Evolutionary conservation across 148 eudicot genomes (phyloP).

Genomic region (Pouteria glomerata): DNA sequence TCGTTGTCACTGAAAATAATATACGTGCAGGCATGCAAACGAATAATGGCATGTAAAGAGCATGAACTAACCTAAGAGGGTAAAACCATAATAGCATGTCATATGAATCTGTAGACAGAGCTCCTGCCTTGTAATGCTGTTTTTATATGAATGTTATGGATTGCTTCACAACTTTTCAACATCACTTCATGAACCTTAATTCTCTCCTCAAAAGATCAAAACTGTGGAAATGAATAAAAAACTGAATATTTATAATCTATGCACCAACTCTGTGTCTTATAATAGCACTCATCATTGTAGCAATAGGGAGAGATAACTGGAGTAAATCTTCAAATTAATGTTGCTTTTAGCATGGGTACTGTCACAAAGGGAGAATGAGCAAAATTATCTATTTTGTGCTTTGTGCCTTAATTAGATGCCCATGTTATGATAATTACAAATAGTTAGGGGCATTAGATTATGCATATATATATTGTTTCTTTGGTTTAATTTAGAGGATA

Average conservation of each 20-base stretch:
- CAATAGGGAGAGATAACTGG: background rate
- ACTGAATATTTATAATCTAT: background rate
- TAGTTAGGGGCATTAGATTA: background rate
- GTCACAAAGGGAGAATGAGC: background rate
- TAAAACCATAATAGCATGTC: background rate
- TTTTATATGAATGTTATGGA: background rate
- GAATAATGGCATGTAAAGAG: background rate
- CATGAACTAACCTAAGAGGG: background rate
- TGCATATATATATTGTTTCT: too few relatives aligned
- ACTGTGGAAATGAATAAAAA: background rate
- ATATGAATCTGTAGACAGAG: background rate
- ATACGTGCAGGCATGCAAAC: background rate
- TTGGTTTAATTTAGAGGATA: background rate
- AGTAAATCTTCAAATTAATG: background rate
- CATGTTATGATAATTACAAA: background rate
- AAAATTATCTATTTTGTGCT: background rate
- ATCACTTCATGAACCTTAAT: background rate
- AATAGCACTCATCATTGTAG: background rate
- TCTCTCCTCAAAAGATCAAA: background rate
- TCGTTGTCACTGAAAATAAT: background rate
- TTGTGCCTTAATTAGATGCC: background rate
- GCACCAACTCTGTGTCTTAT: background rate
- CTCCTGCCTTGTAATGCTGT: background rate
- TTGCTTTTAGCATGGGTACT: background rate
- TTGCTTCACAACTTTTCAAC: constrained; percentile 1